A percentile compares a stretch with the other conserved stretches of the same genome.
phyloP scores from a whole-genome alignment of 352 stramenopile species.

The Pythium biforme region DNA sequence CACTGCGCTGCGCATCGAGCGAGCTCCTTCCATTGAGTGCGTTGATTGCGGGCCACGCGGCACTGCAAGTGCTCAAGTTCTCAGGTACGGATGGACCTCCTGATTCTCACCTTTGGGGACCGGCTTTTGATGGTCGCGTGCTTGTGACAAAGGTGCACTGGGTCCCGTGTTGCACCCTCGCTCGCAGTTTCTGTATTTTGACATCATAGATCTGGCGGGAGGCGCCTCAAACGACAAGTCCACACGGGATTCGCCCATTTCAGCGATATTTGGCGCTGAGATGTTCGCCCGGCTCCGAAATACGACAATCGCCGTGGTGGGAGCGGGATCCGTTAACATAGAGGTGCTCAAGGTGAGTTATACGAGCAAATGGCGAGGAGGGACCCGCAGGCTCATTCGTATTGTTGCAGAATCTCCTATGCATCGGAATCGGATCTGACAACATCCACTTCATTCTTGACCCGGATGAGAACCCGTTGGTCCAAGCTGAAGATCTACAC shows the following conservation, averaged over 20 bases:
- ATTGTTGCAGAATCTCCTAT: conserved; percentile 12
- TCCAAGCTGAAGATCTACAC: conserved; percentile 14
- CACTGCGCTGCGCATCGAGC: conserved; percentile 28
- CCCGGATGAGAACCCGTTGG: conserved; percentile 3
- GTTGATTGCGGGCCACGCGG: conserved; percentile 32
- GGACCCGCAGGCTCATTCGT: background rate
- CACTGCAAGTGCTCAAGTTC: conserved; percentile 30
- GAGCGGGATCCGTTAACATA: background rate
- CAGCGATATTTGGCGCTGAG: conserved; percentile 9
- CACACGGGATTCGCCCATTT: background rate
- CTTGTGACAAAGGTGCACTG: conserved; percentile 22
- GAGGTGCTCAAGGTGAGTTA: conserved; percentile 18
- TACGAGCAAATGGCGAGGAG: background rate
- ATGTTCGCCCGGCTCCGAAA: background rate
- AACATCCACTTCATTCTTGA: conserved; percentile 12
- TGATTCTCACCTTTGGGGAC: no score
- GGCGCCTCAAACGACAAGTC: background rate
- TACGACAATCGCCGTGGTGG: conserved; percentile 1
- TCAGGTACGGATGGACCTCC: conserved; percentile 7
- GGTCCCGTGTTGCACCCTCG: conserved; percentile 19
- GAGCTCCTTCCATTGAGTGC: conserved; percentile 41
- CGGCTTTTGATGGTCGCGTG: background rate
- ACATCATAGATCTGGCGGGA: conserved; percentile 10
- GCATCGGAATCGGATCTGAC: background rate
- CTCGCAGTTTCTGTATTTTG: conserved; percentile 40